phyloP scores from a whole-genome alignment of 2,329 filamentous ascomycete species.

The Xylariaceae sp. region DNA sequence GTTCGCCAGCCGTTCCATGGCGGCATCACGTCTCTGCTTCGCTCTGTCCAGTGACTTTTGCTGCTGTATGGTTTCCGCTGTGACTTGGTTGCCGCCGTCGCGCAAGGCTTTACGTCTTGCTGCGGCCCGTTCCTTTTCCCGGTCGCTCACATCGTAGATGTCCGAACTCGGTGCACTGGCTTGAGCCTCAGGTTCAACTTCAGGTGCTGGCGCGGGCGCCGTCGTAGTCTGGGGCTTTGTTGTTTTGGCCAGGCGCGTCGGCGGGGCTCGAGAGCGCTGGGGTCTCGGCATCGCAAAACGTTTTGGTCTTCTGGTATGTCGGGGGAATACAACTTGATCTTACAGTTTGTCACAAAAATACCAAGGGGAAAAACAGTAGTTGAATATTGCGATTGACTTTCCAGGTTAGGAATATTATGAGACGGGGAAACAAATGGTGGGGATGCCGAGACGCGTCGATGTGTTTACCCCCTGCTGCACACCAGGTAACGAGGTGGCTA shows the following conservation, averaged over 20 bases:
- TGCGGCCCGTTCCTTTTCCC: slow-evolving; percentile 29
- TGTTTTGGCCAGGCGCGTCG: slow-evolving; percentile 26
- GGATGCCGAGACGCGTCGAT: slow-evolving; percentile 2
- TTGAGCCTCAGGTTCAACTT: slow-evolving; percentile 7
- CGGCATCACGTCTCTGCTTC: slow-evolving; percentile 30
- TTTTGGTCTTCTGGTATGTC: neutral
- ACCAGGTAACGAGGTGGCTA: no score
- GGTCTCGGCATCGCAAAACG: slow-evolving; percentile 30
- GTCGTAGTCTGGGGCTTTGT: slow-evolving; percentile 12
- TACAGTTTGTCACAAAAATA: neutral
- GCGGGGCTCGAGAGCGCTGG: slow-evolving; percentile 27
- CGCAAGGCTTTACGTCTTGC: slow-evolving; percentile 26
- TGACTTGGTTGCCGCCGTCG: slow-evolving; percentile 14
- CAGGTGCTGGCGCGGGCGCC: slow-evolving; percentile 9
- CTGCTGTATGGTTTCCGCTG: slow-evolving; percentile 22
- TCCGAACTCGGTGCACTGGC: slow-evolving; percentile 24
- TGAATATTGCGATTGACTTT: slow-evolving; percentile 6
- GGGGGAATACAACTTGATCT: neutral
- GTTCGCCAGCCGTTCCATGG: slow-evolving; percentile 32
- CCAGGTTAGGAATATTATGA: slow-evolving; percentile 1
- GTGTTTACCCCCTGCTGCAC: neutral
- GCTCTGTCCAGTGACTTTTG: slow-evolving; percentile 23
- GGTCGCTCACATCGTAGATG: slow-evolving; percentile 34
- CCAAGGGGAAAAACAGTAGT: neutral
- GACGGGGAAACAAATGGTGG: slow-evolving; percentile 14